Conservation (phyloP, 2,329 filamentous ascomycete species). For the Colletotrichum higginsianum region DNA sequence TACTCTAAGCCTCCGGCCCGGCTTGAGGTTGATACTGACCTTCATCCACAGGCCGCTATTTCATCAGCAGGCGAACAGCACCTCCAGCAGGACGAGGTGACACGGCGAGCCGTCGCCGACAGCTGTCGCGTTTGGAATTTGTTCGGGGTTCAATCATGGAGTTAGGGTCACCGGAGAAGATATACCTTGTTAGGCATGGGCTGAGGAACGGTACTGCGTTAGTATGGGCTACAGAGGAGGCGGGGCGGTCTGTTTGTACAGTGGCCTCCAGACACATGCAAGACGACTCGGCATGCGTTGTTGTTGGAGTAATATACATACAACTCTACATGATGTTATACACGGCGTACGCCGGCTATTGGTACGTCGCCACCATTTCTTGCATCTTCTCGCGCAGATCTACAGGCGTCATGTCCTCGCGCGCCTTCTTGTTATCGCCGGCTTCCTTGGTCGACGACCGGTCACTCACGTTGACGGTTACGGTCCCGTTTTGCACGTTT, state of each 20-base stretch:
- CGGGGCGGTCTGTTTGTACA: conserved; percentile 14
- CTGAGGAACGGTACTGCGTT: not conserved
- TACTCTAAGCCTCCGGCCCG: not conserved
- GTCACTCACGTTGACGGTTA: conserved; percentile 61
- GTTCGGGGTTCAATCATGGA: not conserved
- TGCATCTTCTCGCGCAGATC: conserved; percentile 63
- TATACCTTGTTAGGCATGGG: conserved; percentile 17
- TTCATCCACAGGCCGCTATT: not conserved
- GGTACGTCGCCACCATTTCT: conserved; percentile 62
- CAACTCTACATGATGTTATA: conserved; percentile 32
- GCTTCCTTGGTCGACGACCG: conserved; percentile 47
- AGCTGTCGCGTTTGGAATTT: not conserved
- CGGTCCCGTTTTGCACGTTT: conserved; percentile 71
- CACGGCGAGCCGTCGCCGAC: not conserved
- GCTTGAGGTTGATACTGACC: not conserved
- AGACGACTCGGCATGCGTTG: conserved; percentile 1
- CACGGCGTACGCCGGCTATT: conserved; percentile 51
- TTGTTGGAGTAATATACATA: conserved; percentile 26
- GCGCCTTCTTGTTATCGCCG: conserved; percentile 44
- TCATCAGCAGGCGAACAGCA: conserved; percentile 23
- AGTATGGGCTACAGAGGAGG: not conserved
- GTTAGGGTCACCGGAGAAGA: not conserved
- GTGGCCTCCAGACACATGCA: conserved; percentile 1
- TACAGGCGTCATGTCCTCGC: conserved; percentile 59
- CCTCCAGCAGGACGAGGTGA: conserved; percentile 21